Percentiles rank a stretch among this genome's conserved stretches.
Conservation (phyloP, 345 rosid genomes). For the Eutrema japonicum region DNA sequence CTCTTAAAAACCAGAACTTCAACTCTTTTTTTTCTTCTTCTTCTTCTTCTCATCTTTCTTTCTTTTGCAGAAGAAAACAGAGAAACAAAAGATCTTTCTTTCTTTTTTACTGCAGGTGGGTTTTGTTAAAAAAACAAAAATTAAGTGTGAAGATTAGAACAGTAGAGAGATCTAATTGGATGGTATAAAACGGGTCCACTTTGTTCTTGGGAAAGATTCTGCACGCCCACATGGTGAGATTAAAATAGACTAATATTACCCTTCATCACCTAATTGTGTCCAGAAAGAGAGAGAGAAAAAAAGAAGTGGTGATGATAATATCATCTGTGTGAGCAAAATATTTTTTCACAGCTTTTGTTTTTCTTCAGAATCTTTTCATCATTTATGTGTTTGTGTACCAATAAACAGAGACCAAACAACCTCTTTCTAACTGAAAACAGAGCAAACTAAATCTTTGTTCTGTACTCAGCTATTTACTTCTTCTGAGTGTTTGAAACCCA, state of each 20-base stretch:
- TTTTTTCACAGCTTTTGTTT: slow-evolving; percentile 27
- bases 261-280: slow-evolving; percentile 46
- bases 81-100: slow-evolving; percentile 27
- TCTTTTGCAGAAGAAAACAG: slow-evolving; percentile 33
- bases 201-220: slow-evolving; percentile 51
- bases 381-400: slow-evolving; percentile 32
- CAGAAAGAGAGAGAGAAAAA: slow-evolving; percentile 17
- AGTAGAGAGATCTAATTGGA: slow-evolving; percentile 45
- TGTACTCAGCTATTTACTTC: slow-evolving; percentile 29
- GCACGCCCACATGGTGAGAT: slow-evolving; percentile 49
- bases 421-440: slow-evolving; percentile 36
- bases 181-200: slow-evolving; percentile 44
- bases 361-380: slow-evolving; percentile 24
- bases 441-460: slow-evolving; percentile 22
- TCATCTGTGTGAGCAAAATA: slow-evolving; percentile 25
- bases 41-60: slow-evolving; percentile 6
- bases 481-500: slow-evolving; percentile 36
- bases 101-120: slow-evolving; percentile 20
- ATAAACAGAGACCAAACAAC: slow-evolving; percentile 38
- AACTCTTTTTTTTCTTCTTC: background rate
- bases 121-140: background rate
- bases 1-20: slow-evolving; percentile 23
- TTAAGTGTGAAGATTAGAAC: slow-evolving; percentile 18
- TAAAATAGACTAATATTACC: slow-evolving; percentile 38
- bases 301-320: slow-evolving; percentile 37